Percentiles rank a stretch among this genome's conserved stretches.
Conservation (phyloP, 1,139 yeast genomes). For the Magnusiomyces clavatus region DNA sequence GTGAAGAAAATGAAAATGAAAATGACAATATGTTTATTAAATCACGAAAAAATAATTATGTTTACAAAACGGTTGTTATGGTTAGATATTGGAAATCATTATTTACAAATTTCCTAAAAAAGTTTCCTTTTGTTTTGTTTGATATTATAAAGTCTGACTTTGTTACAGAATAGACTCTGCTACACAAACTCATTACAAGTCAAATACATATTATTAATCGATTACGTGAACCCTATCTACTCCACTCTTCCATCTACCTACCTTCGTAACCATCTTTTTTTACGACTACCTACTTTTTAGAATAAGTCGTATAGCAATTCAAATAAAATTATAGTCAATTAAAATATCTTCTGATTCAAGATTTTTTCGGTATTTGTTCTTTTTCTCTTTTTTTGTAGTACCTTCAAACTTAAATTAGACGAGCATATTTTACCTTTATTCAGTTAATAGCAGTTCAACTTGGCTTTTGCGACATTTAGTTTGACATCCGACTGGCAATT, state of each 20-base stretch:
- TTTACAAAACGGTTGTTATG: background rate
- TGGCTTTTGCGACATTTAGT: too few relatives aligned
- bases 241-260: too few relatives aligned
- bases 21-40: slow-evolving; percentile 1
- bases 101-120: slow-evolving; percentile 8
- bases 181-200: too few relatives aligned
- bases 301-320: background rate
- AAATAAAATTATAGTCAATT: background rate
- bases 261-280: too few relatives aligned
- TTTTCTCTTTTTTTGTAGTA: background rate
- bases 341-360: background rate
- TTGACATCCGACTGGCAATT: too few relatives aligned
- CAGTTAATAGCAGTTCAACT: background rate
- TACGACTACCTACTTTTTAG: background rate
- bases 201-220: too few relatives aligned
- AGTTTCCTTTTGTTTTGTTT: too few relatives aligned
- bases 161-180: too few relatives aligned
- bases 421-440: background rate
- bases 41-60: background rate
- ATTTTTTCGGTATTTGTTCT: background rate
- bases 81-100: background rate
- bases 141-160: too few relatives aligned
- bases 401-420: background rate
- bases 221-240: too few relatives aligned
- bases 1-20: background rate